Base-by-base conservation (phyloP, 1,284 basidiomycete species). In the Puccinia triticina region DNA sequence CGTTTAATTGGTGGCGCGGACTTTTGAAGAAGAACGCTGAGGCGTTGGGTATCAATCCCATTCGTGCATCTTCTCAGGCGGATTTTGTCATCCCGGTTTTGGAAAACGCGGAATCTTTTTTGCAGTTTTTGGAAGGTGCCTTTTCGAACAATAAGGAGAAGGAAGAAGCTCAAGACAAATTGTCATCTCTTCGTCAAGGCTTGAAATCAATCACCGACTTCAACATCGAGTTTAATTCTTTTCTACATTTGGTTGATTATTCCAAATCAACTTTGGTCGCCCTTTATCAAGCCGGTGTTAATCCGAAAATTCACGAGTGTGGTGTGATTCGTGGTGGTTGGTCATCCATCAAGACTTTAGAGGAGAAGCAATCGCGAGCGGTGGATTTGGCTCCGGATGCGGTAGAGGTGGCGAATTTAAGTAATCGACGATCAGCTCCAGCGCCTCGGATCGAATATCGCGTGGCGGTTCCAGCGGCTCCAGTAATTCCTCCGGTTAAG, bases 121-220 rank as follows among this genome's bases (percentile, higher is more conserved):
- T 67, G 3, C 8, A 1, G 5, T 7, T 23, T 18, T 1, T 67
- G 5, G 37, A 73, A 53, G 71, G 14, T 2, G 32, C 46, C 23
- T 73, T 73, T 73, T 10, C 29, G 10, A 53, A 50, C 53, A 12
- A 48, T 43, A 16, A 5, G 8, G 48, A 73, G 53, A 26, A 23
- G 5, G 46, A 73, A 10, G 48, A 73, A 10, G 43, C 67, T 26
- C 29, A 43, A 11, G 4, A 43, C n/a, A 37, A 34, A 12, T 29
- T 73, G 11, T 11, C 7, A 18, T 11, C 14, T 23, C 40, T 37
- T 10, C 40, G 40, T 10, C 37, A 73, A 73, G 46, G 29, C 32
- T 50, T 50, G 5, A 53, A 59, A 26, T 48, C 26, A 26, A 73
- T 73, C 29, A 46, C 23, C 26, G 71, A 73, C 40, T 73, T 50